Evolutionary conservation across 1,139 yeast genomes (phyloP).

Genomic region (Yamadazyma kanchanaburiensis): DNA sequence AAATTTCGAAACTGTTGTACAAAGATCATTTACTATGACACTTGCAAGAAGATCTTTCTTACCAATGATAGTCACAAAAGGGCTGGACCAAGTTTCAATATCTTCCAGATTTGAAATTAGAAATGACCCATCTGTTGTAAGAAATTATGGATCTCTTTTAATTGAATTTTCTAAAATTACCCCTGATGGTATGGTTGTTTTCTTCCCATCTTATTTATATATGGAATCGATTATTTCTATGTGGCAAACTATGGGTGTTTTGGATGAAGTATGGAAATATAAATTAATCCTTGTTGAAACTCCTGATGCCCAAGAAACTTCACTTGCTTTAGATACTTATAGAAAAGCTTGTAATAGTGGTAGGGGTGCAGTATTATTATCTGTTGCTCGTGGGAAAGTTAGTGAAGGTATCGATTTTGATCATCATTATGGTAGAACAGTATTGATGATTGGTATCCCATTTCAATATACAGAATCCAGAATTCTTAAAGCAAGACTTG

Average conservation of each 20-base stretch:
- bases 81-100: conserved; percentile 95
- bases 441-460: conserved; percentile 97
- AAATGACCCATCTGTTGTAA: conserved; percentile 95
- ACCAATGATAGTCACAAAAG: conserved; percentile 95
- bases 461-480: conserved; percentile 98
- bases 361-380: conserved; percentile 90
- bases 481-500: conserved; percentile 89
- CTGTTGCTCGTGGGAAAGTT: conserved; percentile 98
- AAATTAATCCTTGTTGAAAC: conserved; percentile 95
- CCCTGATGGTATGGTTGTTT: conserved; percentile 97
- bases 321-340: conserved; percentile 90
- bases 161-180: conserved; percentile 93
- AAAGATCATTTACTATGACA: conserved; percentile 95
- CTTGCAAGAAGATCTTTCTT: conserved; percentile 87
- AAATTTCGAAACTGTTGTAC: conserved; percentile 89
- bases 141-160: conserved; percentile 90
- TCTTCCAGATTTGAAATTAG: conserved; percentile 95
- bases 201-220: conserved; percentile 92
- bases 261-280: conserved; percentile 98
- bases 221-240: conserved; percentile 97
- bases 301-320: conserved; percentile 98
- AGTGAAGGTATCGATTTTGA: conserved; percentile 99
- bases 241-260: conserved; percentile 98
- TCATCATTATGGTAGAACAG: conserved; percentile 97
- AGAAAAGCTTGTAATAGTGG: conserved; percentile 97